Conservation (phyloP, 768 basidiomycete species). For the Lepiota venenata region DNA sequence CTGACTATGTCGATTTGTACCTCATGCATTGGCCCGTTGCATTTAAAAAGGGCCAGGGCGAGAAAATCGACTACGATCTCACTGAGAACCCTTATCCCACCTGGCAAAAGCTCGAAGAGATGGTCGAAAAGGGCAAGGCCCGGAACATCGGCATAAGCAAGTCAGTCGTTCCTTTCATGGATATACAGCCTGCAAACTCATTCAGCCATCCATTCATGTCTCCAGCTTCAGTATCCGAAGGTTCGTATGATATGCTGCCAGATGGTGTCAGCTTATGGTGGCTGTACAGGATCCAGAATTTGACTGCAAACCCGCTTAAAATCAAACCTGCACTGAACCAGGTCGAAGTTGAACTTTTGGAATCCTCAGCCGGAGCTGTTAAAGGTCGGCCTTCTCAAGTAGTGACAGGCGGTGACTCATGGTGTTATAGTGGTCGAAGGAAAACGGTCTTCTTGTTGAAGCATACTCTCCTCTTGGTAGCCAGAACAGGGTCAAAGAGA, state of each 20-base stretch:
- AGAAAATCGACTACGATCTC: constrained; percentile 49
- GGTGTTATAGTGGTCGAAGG: constrained; percentile 56
- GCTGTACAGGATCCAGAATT: constrained; percentile 47
- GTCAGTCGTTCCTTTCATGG: constrained; percentile 29
- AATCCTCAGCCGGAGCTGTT: constrained; percentile 77
- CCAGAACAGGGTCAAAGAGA: constrained; percentile 50
- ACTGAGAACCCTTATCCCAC: constrained; percentile 73
- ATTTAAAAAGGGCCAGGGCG: constrained; percentile 47
- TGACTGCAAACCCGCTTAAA: constrained; percentile 59
- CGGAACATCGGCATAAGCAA: constrained; percentile 86
- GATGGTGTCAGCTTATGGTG: constrained; percentile 11
- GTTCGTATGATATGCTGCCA: constrained; percentile 21
- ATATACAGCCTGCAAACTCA: not conserved
- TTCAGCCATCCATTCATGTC: not conserved
- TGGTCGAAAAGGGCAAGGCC: constrained; percentile 74
- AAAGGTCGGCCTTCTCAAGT: constrained; percentile 32
- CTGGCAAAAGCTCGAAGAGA: constrained; percentile 77
- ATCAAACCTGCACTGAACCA: constrained; percentile 71
- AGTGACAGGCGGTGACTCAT: not conserved
- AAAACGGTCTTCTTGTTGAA: constrained; percentile 60
- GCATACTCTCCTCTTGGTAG: constrained; percentile 80
- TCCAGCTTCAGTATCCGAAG: constrained; percentile 59
- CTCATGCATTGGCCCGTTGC: constrained; percentile 68
- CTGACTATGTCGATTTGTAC: constrained; percentile 77
- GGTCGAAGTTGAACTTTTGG: constrained; percentile 74